Evolutionary conservation across 805 yeast species (phyloP).

Genomic region (Kazachstania bromeliacearum): DNA sequence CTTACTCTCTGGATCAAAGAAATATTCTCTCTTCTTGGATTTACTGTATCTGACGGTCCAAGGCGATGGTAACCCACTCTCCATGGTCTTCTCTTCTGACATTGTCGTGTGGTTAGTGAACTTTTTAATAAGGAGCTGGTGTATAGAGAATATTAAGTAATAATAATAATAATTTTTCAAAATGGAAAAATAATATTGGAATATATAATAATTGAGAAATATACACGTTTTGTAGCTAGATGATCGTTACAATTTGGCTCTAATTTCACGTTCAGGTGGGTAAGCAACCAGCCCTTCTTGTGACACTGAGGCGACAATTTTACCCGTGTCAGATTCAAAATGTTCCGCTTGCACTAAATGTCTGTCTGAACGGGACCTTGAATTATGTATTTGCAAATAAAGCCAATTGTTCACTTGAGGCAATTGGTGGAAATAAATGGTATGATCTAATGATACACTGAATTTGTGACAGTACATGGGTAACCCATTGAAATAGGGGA

Average conservation of each 20-base stretch:
- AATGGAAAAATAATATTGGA: too few species aligned
- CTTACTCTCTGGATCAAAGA: slow-evolving; percentile 55
- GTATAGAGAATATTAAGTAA: too few species aligned
- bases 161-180: too few species aligned
- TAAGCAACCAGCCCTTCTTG: slow-evolving; percentile 51
- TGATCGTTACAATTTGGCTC: slow-evolving; percentile 17
- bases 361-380: slow-evolving; percentile 43
- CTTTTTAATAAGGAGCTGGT: too few species aligned
- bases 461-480: slow-evolving; percentile 39
- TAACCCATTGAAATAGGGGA: slow-evolving; percentile 42
- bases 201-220: too few species aligned
- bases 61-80: slow-evolving; percentile 73
- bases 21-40: slow-evolving; percentile 80
- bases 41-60: slow-evolving; percentile 78
- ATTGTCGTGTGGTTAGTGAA: neutral
- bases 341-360: slow-evolving; percentile 51
- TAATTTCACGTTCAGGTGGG: slow-evolving; percentile 12
- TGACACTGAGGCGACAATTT: slow-evolving; percentile 47
- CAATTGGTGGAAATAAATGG: slow-evolving; percentile 51
- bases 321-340: slow-evolving; percentile 37
- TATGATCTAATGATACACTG: slow-evolving; percentile 57
- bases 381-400: slow-evolving; percentile 38
- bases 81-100: slow-evolving; percentile 2
- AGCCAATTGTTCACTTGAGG: slow-evolving; percentile 42
- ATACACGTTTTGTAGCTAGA: too few species aligned